Percentiles rank a stretch among this genome's conserved stretches.
Conservation (phyloP, 495 filamentous ascomycete species). For the Neurospora sp. region DNA sequence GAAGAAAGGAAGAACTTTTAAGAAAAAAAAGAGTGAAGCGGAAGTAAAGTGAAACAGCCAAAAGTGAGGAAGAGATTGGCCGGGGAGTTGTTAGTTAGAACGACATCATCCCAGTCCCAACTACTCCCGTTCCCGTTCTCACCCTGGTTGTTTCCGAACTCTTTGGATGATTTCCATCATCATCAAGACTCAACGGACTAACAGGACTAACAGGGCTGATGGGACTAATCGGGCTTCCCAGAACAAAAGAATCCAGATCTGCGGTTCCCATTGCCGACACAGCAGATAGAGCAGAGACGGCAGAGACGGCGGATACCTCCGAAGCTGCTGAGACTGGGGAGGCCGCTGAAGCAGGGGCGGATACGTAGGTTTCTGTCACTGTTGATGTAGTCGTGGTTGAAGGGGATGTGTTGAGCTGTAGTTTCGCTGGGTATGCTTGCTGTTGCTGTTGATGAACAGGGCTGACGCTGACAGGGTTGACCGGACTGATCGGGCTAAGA, state of each 20-base stretch:
- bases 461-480: not conserved
- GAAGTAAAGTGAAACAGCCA: too few species aligned
- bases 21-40: not conserved
- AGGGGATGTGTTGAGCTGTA: not conserved
- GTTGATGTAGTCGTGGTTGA: not conserved
- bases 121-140: not conserved
- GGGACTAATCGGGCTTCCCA: conserved; percentile 2
- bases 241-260: not conserved
- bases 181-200: conserved; percentile 3
- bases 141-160: not conserved
- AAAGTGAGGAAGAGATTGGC: too few species aligned
- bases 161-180: not conserved
- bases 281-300: not conserved
- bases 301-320: not conserved
- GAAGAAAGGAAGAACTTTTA: not conserved
- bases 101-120: not conserved
- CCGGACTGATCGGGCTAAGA: not conserved
- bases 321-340: not conserved
- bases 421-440: not conserved
- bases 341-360: not conserved
- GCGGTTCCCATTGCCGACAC: not conserved
- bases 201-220: conserved; percentile 6
- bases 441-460: not conserved
- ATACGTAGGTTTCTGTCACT: not conserved
- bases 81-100: too few species aligned